Base-by-base conservation (phyloP, 768 basidiomycete genomes). In the Hysterangium stoloniferum region DNA sequence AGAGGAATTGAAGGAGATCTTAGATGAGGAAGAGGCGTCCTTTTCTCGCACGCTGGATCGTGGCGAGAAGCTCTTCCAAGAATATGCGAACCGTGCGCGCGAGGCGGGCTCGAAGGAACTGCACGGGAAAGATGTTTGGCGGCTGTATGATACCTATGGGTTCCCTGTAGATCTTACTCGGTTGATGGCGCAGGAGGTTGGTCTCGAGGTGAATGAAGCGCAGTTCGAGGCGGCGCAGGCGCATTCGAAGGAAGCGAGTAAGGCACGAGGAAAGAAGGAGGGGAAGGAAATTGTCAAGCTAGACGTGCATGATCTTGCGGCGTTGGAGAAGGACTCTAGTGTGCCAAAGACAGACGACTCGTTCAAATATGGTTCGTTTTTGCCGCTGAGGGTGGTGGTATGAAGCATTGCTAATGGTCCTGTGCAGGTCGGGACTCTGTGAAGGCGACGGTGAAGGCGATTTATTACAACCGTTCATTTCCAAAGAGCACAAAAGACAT, bases 41-140 rank as follows among this genome's bases (percentile, higher is more conserved):
- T 98, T 99, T 65, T 89, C 94, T 6, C 80, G 92, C n/a, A 98
- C 96, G 6, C 77, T 99, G 28, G 94, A 95, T 65, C 84, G 96
- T 25, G 96, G 96, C 28, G 96, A 99, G 71, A 90, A 84, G 61
- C 75, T 98, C 4, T 99, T 98, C 64, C 90, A 94, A 48, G 80
- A 87, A 58, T 96, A 90, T 65, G 87, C 86, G 19, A 61, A 71
- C 24, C 73, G 77, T 28, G 82, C 94, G 7, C 73, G 73, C 56
- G 75, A 82, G 47, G 69, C 75, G 42, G 83, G 82, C 6, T 59
- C 68, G 4, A 82, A 71, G 33, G 78, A 81, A 57, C 79, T 99
- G 27, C 80, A 72, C 53, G 96, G 96, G 22, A 86, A 84, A 58
- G 95, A 99, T 61, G 90, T 97, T 31, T 99, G 96, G 96, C 78